Percentiles rank a stretch among this genome's conserved stretches.
Conservation (phyloP, 176 grass and related monocot species). For the Saccharum spontaneum region DNA sequence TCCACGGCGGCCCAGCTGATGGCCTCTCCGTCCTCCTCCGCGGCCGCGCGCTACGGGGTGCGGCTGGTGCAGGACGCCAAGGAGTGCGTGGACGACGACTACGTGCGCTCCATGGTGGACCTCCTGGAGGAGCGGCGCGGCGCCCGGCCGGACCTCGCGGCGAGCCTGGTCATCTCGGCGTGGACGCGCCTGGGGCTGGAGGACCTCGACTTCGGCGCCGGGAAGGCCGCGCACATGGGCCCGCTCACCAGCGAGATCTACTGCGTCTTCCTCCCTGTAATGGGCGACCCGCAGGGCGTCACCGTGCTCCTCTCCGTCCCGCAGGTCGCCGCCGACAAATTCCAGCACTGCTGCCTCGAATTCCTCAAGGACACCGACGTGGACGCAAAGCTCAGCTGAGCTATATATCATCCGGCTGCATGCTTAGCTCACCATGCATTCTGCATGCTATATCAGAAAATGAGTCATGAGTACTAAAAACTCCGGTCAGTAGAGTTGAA, state of each 20-base stretch:
- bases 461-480: neutral
- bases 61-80: slow-evolving; percentile 81
- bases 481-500: neutral
- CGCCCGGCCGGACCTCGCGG: slow-evolving; percentile 59
- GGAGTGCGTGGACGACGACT: slow-evolving; percentile 49
- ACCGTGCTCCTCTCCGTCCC: slow-evolving; percentile 80
- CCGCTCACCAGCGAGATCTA: slow-evolving; percentile 94
- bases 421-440: neutral
- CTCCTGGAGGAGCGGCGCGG: slow-evolving; percentile 67
- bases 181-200: slow-evolving; percentile 85
- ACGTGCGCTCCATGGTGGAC: slow-evolving; percentile 82
- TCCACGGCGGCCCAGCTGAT: slow-evolving; percentile 51
- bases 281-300: slow-evolving; percentile 57
- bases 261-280: slow-evolving; percentile 79
- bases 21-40: neutral
- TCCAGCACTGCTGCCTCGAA: slow-evolving; percentile 58
- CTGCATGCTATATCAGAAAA: neutral
- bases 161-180: slow-evolving; percentile 81
- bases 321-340: slow-evolving; percentile 47
- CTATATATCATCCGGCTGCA: neutral
- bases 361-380: slow-evolving; percentile 6
- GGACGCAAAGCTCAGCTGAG: slow-evolving; percentile 1
- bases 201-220: slow-evolving; percentile 83
- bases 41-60: slow-evolving; percentile 30
- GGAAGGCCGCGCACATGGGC: slow-evolving; percentile 72